Conservation (phyloP, 306 rosid genomes). For the Ziziphus jujuba region DNA sequence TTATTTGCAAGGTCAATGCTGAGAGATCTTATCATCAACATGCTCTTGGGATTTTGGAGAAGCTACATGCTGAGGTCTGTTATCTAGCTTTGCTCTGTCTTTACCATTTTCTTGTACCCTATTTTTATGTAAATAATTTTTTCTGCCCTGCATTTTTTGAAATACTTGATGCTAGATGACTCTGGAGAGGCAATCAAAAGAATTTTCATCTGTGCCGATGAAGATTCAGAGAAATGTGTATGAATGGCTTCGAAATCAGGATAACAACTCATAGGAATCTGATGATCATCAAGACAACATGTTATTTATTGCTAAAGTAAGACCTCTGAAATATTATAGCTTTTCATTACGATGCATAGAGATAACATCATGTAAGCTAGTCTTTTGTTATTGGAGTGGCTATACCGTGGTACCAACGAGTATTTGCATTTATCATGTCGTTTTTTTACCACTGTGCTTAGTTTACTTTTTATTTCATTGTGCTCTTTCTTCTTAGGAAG, state of each 20-base stretch:
- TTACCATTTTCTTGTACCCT: constrained; percentile 15
- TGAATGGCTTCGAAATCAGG: constrained; percentile 37
- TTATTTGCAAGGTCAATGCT: constrained; percentile 65
- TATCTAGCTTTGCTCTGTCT: constrained; percentile 14
- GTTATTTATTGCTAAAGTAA: constrained; percentile 66
- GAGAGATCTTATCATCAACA: constrained; percentile 80
- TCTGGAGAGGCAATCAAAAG: constrained; percentile 52
- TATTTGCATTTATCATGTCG: neutral
- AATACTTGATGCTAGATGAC: constrained; percentile 45
- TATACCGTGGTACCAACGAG: neutral
- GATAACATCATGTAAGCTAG: too few species aligned
- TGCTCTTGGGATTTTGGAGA: constrained; percentile 70
- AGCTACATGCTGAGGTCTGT: constrained; percentile 72
- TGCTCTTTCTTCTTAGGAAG: neutral
- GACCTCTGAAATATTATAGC: too few species aligned
- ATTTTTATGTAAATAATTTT: constrained; percentile 15
- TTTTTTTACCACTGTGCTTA: neutral
- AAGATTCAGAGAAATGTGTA: constrained; percentile 34
- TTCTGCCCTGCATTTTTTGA: constrained; percentile 9
- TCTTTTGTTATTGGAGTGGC: neutral
- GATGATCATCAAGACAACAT: constrained; percentile 36
- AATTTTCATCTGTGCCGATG: constrained; percentile 36
- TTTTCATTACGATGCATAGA: too few species aligned
- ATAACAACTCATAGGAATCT: constrained; percentile 41
- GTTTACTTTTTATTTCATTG: neutral